A percentile compares a stretch with the other conserved stretches of the same genome.
phyloP scores from a whole-genome alignment of 768 basidiomycete species.

The Tephrocybe sp. region DNA sequence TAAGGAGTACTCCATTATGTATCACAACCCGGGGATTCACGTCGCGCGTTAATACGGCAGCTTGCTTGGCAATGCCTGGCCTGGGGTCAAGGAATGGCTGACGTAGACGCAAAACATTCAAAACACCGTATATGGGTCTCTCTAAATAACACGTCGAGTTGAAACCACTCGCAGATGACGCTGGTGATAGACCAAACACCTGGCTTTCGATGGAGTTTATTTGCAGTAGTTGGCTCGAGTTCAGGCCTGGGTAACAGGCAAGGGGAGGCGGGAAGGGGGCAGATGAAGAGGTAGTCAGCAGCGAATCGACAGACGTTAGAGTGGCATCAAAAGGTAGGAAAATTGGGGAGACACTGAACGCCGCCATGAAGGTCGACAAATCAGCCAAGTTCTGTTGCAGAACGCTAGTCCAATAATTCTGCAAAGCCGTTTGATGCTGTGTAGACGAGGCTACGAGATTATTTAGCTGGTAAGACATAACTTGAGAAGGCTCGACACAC shows the following conservation, averaged over 20 bases:
- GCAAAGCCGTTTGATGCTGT: slow-evolving; percentile 47
- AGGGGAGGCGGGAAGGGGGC: slow-evolving; percentile 58
- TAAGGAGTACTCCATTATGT: slow-evolving; percentile 51
- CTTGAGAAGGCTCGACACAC: slow-evolving; percentile 33
- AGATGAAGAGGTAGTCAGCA: slow-evolving; percentile 42
- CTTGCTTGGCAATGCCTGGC: slow-evolving; percentile 46
- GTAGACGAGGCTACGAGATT: slow-evolving; percentile 50
- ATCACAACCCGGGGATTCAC: slow-evolving; percentile 49
- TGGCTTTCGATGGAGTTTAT: slow-evolving; percentile 49
- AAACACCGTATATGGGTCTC: slow-evolving; percentile 63
- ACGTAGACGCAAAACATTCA: slow-evolving; percentile 57
- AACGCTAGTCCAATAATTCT: slow-evolving; percentile 54
- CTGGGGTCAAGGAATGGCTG: slow-evolving; percentile 54
- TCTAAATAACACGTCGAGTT: slow-evolving; percentile 51
- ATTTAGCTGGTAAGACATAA: background rate
- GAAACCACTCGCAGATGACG: slow-evolving; percentile 35
- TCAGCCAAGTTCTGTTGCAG: slow-evolving; percentile 45
- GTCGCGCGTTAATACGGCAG: slow-evolving; percentile 44
- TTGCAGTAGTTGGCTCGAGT: slow-evolving; percentile 34
- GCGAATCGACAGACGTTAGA: slow-evolving; percentile 33
- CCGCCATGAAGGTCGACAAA: slow-evolving; percentile 46
- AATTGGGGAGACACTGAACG: slow-evolving; percentile 45
- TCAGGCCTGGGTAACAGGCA: slow-evolving; percentile 59
- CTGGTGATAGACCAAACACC: slow-evolving; percentile 49
- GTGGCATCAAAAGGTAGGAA: slow-evolving; percentile 61